Evolutionary conservation across 148 eudicot species (phyloP).

Genomic region (Pharnaceum exiguum): DNA sequence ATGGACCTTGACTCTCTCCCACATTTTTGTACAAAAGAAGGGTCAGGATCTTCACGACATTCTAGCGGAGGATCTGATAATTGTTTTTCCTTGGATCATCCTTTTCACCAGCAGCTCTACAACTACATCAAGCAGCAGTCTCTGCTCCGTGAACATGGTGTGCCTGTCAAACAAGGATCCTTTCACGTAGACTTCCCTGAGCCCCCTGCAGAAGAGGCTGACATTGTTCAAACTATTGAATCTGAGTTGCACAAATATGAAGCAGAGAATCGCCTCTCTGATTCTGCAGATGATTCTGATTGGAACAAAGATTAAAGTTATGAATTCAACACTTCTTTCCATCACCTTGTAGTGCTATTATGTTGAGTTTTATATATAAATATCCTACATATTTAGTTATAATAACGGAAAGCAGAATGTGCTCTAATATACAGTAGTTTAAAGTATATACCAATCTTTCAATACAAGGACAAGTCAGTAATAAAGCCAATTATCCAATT

Average conservation of each 20-base stretch:
- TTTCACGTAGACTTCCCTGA: conserved; percentile 49
- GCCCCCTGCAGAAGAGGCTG: conserved; percentile 25
- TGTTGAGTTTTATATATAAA: neutral
- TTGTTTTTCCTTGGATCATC: conserved; percentile 47
- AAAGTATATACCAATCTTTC: too few relatives aligned
- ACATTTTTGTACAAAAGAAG: conserved; percentile 33
- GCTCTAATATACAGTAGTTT: too few relatives aligned
- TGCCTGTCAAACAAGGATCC: conserved; percentile 42
- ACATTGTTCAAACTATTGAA: conserved; percentile 40
- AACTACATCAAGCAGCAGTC: conserved; percentile 45
- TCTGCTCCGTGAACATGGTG: conserved; percentile 10
- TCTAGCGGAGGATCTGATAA: conserved; percentile 13
- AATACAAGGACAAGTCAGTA: neutral
- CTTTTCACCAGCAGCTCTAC: conserved; percentile 49
- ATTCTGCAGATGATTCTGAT: conserved; percentile 24
- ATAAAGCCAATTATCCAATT: neutral
- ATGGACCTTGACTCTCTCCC: conserved; percentile 37
- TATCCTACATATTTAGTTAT: neutral
- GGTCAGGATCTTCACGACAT: conserved; percentile 38
- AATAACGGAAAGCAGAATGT: too few relatives aligned
- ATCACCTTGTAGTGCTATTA: neutral
- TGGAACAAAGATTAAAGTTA: conserved; percentile 13
- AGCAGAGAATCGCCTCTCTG: conserved; percentile 19
- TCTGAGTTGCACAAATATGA: conserved; percentile 36
- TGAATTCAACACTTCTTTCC: neutral